Percentiles rank a stretch among this genome's conserved stretches.
phyloP scores from a whole-genome alignment of 2,329 filamentous ascomycete genomes.

The Botrytis elliptica region DNA sequence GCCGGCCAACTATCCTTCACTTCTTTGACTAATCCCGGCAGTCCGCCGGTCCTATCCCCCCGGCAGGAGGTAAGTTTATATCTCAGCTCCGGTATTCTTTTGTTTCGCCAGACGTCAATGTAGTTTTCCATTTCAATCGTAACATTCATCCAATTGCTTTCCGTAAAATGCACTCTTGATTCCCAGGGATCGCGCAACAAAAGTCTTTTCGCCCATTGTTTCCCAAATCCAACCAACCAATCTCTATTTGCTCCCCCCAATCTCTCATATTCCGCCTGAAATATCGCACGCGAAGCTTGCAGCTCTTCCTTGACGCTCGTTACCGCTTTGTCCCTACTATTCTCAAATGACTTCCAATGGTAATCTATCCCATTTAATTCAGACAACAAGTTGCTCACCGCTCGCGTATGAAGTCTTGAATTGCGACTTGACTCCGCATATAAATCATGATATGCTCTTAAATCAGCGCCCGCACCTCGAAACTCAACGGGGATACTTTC shows the following conservation, averaged over 20 bases:
- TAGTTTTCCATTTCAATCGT: neutral
- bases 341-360: neutral
- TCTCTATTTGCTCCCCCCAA: accelerated
- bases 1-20: neutral
- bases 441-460: neutral
- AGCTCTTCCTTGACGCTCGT: neutral
- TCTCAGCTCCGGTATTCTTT: neutral
- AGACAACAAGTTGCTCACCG: neutral
- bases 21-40: neutral
- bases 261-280: neutral
- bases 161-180: neutral
- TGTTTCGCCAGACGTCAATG: neutral
- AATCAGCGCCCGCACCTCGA: neutral
- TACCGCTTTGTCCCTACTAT: neutral
- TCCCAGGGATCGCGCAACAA: neutral
- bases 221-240: neutral
- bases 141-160: neutral
- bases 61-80: neutral
- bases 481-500: neutral
- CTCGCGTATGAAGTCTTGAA: neutral
- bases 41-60: neutral
- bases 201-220: neutral
- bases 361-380: neutral
- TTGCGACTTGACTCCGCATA: neutral
- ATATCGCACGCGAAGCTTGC: neutral